Evolutionary conservation across 2,329 filamentous ascomycete genomes (phyloP), one percentile per base, ranked within the genome.

Genomic region (Monascus ruber): DNA sequence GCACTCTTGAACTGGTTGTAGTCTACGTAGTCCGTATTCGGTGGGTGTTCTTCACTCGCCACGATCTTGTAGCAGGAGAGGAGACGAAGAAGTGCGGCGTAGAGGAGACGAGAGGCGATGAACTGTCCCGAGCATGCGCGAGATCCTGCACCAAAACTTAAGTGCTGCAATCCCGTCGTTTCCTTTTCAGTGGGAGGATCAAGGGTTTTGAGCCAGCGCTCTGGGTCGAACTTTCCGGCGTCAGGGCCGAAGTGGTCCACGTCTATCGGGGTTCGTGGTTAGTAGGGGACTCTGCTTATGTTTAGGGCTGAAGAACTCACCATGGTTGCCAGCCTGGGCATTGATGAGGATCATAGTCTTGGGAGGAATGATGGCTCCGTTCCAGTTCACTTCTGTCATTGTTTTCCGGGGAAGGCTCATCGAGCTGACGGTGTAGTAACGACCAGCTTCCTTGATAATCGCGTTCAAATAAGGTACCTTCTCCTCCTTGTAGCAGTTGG

Each of bases 311-410:
- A 35, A 3, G 5, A 4, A 24, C 39, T 33, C 36, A 56, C 54
- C 55, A 11, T 81, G 82, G 55, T 85, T 73, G 3, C 78, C 80
- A 0, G 77, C 79, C 54, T 81, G 83, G 1, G 80, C 77, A 47
- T 79, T 85, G 76, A 87, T 78, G 58, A 85, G 81, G 46, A 87
- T 81, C 31, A 79, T 83, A 0, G 81, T 86, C 6, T 80, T 79
- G 0, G 81, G 70, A 0, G 83, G 83, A 35, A 88, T 83, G 2
- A 71, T 62, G 1, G 76, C 68, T 8, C 74, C 74, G 24, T 81
- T 66, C 63, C 79, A 85, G 2, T 74, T 68, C 34, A 87, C 78
- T 40, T 81, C 76, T 37, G 76, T 79, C 47, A 82, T 78, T 32
- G 70, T 79, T 10, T 75, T 75, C 5, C 83, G 68, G 0, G 83